These are phyloP conservation scores for Cynara cardunculus DNA, from an alignment of 129 eudicot genomes.

Conservation along the genomic window DNA sequence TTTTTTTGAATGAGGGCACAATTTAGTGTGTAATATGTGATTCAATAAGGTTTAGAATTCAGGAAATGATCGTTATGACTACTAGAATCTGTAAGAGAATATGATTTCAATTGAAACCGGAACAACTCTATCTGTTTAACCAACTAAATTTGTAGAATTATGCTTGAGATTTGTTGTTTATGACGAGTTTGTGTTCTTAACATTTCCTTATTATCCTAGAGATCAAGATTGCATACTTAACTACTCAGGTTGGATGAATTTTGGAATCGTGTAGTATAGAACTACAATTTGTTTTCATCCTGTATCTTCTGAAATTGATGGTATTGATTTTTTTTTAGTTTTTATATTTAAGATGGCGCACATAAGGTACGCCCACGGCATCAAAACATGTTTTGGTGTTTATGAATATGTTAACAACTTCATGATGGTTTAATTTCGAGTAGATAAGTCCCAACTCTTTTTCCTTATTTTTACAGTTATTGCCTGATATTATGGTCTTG, in stretches of 20 bases:
- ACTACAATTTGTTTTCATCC: neutral
- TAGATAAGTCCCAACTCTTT: neutral
- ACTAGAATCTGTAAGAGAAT: neutral
- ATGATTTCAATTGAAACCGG: neutral
- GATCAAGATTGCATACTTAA: neutral
- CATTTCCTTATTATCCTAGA: neutral
- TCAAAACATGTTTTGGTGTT: neutral
- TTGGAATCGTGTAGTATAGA: neutral
- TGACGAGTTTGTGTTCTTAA: neutral
- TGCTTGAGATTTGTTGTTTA: slow-evolving; percentile 3
- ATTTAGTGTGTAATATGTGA: neutral
- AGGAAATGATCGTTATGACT: neutral
- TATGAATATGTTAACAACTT: neutral
- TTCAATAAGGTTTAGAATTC: slow-evolving; percentile 8
- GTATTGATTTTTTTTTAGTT: neutral
- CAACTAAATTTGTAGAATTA: neutral
- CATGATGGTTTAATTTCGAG: neutral
- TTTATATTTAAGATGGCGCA: neutral
- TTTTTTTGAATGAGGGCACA: neutral
- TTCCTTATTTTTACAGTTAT: neutral
- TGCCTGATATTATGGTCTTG: neutral
- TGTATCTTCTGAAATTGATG: slow-evolving; percentile 6
- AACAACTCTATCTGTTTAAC: neutral
- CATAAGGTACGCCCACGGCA: neutral
- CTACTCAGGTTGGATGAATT: neutral